Percentiles rank a stretch among this genome's conserved stretches.
phyloP scores from a whole-genome alignment of 352 stramenopile genomes.

The Globisporangium takayamanum region DNA sequence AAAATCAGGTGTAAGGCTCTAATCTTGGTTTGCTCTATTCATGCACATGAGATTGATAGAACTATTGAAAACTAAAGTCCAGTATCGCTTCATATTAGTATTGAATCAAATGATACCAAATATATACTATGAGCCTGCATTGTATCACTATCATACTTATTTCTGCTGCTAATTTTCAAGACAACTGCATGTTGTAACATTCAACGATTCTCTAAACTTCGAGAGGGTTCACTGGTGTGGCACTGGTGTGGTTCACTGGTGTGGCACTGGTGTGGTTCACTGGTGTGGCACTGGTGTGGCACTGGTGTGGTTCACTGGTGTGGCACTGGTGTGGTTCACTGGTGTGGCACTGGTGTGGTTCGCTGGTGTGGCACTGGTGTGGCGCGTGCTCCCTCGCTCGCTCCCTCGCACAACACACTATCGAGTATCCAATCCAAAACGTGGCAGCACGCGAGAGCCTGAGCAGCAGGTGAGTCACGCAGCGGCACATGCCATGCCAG shows the following conservation, averaged over 20 bases:
- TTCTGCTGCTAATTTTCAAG: too few relatives aligned
- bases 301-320: not conserved
- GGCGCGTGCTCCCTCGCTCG: not conserved
- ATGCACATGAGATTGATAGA: too few relatives aligned
- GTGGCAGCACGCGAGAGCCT: constrained; percentile 9
- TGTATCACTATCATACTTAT: too few relatives aligned
- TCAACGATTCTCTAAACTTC: too few relatives aligned
- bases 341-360: not conserved
- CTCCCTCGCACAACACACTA: not conserved
- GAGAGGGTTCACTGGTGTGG: not conserved
- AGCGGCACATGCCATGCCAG: not conserved
- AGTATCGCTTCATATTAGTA: too few relatives aligned
- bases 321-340: not conserved
- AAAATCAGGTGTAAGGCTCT: too few relatives aligned
- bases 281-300: not conserved
- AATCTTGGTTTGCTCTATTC: too few relatives aligned
- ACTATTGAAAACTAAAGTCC: too few relatives aligned
- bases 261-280: not conserved
- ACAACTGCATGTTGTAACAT: too few relatives aligned
- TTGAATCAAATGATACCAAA: too few relatives aligned
- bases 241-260: not conserved
- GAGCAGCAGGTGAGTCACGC: not conserved
- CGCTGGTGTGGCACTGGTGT: not conserved
- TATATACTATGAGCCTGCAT: too few relatives aligned
- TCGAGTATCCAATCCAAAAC: constrained; percentile 10